Percentiles rank a stretch among this genome's conserved stretches.
phyloP scores from a whole-genome alignment of 2,329 filamentous ascomycete genomes.

The Penicillium brevicompactum region DNA sequence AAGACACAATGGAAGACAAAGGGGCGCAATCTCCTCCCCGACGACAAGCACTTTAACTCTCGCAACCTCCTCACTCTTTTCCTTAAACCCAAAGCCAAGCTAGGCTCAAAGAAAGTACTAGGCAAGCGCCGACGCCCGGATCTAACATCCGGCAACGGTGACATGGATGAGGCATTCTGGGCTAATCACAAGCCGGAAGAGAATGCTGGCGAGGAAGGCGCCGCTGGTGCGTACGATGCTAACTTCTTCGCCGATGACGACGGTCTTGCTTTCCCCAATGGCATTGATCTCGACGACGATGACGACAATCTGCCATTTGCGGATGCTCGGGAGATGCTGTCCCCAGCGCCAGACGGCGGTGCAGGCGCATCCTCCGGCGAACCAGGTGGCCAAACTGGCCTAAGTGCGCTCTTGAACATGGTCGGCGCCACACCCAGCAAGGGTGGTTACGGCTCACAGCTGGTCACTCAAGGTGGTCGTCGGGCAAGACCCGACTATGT shows the following conservation, averaged over 20 bases:
- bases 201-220: constrained; percentile 59
- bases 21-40: constrained; percentile 86
- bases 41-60: constrained; percentile 98
- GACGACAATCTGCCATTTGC: constrained; percentile 51
- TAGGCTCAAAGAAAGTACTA: constrained; percentile 66
- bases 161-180: constrained; percentile 97
- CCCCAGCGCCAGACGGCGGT: constrained; percentile 40
- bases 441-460: constrained; percentile 63
- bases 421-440: constrained; percentile 43
- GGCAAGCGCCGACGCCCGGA: constrained; percentile 52
- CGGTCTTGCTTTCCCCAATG: constrained; percentile 50
- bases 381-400: constrained; percentile 37
- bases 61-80: constrained; percentile 86
- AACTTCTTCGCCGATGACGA: constrained; percentile 89
- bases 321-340: constrained; percentile 52
- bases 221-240: constrained; percentile 83
- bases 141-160: constrained; percentile 65
- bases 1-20: constrained; percentile 97
- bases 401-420: constrained; percentile 43
- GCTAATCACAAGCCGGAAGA: constrained; percentile 64
- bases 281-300: constrained; percentile 50
- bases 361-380: constrained; percentile 36
- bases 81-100: constrained; percentile 87
- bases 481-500: constrained; percentile 66
- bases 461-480: constrained; percentile 62